Percentiles rank a stretch among this genome's conserved stretches.
These are phyloP conservation scores for Skeletonema costatum DNA, from an alignment of 108 stramenopile genomes.

Conservation along the genomic window DNA sequence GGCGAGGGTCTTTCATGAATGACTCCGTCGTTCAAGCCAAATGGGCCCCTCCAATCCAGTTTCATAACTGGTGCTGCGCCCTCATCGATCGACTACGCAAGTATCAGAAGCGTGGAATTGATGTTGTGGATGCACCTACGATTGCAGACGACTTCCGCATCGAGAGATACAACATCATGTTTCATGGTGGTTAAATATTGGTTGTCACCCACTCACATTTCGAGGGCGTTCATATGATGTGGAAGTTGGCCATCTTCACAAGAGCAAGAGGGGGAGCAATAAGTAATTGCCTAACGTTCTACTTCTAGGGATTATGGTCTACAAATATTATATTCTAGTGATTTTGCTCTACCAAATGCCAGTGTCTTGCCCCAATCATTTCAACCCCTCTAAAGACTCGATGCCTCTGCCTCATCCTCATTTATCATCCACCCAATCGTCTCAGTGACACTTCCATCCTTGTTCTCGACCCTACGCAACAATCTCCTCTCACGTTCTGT, in stretches of 20 bases:
- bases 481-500: constrained; percentile 8
- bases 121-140: constrained; percentile 17
- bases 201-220: background rate
- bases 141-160: constrained; percentile 6
- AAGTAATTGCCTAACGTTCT: no score
- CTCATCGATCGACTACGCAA: constrained; percentile 19
- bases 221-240: no score
- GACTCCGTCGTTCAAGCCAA: background rate
- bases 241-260: no score
- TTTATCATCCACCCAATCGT: constrained; percentile 10
- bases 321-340: no score
- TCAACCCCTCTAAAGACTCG: no score
- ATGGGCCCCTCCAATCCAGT: background rate
- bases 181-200: no score
- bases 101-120: constrained; percentile 26
- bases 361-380: no score
- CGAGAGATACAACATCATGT: background rate
- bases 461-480: constrained; percentile 7
- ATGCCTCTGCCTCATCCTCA: background rate
- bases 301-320: no score
- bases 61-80: constrained; percentile 22
- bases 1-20: background rate
- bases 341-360: no score
- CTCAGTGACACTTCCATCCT: constrained; percentile 26
- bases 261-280: no score